Base-by-base conservation (phyloP, 2,329 filamentous ascomycete genomes). In the Cytospora paraplurivora region DNA sequence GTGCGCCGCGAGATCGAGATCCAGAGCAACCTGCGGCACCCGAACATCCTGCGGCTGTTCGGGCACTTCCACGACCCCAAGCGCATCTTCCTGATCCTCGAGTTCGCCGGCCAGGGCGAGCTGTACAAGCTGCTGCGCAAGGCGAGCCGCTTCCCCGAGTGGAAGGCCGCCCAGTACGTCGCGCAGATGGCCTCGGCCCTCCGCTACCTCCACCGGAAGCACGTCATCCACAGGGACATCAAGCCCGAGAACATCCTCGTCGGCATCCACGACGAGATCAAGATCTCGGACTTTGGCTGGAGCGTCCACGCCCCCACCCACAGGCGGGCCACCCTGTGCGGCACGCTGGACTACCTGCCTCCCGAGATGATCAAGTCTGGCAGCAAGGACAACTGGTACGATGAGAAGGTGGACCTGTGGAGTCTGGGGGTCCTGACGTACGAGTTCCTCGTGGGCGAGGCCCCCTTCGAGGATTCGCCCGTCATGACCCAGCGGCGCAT, bases 231-330 rank as follows among this genome's bases (percentile, higher is more conserved):
- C 77, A 86, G 93, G 64, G 93, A 98, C 72, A 98, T 98, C 79
- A 98, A 98, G 81, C 93, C 93, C 2, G 93, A 98, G 78, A 98
- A 98, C 72, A 98, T 98, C 68, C 84, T 98, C 27, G 89, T 98
- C 35, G 94, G 94, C 15, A 93, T 98, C 65, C 94, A 98, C 74
- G 95, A 93, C 69, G 95, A 99, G 81, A 93, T 99, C 79, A 99
- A 99, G 78, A 93, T 99, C 72, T 96, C 92, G 5, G 95, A 99
- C 76, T 99, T 98, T 73, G 94, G 95, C 56, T 99, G 95, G 95
- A 96, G 91, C 74, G 95, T 98, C 4, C 95, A 99, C 76, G 95
- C 95, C 6, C 95, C 95, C 34, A 97, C 96, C 77, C 96, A 94
- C 79, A 83, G 95, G 70, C 85, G 95, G 67, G 90, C 93, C 73